Percentiles rank a stretch among this genome's conserved stretches.
Conservation (phyloP, 768 basidiomycete species). For the Tubosaeta sp. region DNA sequence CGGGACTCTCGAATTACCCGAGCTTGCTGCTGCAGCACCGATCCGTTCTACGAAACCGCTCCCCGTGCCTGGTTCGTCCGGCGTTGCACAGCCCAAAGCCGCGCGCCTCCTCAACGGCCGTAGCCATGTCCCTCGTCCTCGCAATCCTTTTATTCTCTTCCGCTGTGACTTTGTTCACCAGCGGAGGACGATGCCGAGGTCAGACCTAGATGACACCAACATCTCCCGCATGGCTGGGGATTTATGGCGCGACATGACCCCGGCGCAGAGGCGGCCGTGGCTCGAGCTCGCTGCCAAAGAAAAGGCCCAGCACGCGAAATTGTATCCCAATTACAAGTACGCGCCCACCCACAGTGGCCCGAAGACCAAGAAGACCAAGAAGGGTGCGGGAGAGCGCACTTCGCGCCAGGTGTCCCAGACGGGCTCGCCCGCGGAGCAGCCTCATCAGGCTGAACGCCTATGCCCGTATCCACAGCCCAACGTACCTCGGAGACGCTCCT, state of each 20-base stretch:
- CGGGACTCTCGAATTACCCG: slow-evolving; percentile 5
- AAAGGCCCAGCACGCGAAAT: slow-evolving; percentile 38
- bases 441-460: slow-evolving; percentile 14
- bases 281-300: slow-evolving; percentile 45
- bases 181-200: slow-evolving; percentile 47
- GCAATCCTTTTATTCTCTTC: slow-evolving; percentile 80
- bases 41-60: slow-evolving; percentile 13
- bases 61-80: slow-evolving; percentile 25
- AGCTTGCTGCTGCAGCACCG: background rate
- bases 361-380: slow-evolving; percentile 21
- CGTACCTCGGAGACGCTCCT: slow-evolving; percentile 32
- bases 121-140: slow-evolving; percentile 62
- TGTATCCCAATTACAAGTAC: slow-evolving; percentile 45
- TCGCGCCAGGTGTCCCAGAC: slow-evolving; percentile 10
- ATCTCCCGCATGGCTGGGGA: slow-evolving; percentile 63
- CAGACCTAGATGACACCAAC: slow-evolving; percentile 65
- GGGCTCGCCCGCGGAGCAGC: background rate
- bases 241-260: slow-evolving; percentile 58
- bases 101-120: slow-evolving; percentile 15
- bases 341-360: slow-evolving; percentile 23
- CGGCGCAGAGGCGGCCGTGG: slow-evolving; percentile 46
- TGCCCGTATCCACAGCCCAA: slow-evolving; percentile 20
- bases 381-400: slow-evolving; percentile 8
- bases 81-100: slow-evolving; percentile 13
- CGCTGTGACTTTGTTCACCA: slow-evolving; percentile 69